Evolutionary conservation across 2,329 filamentous ascomycete genomes (phyloP).

Genomic region (Pezicula rhizophila): DNA sequence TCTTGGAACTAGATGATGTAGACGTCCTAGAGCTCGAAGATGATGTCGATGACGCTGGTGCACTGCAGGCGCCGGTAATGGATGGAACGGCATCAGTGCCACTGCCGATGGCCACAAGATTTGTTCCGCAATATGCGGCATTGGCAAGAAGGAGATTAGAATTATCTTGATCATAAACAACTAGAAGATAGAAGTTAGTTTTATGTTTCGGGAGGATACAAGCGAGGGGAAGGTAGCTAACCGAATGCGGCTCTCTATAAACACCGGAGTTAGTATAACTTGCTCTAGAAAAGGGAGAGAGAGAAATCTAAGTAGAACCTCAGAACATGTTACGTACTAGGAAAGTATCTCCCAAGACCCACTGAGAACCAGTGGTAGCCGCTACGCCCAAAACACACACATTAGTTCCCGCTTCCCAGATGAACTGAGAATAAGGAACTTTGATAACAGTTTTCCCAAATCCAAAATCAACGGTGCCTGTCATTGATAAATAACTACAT

Average conservation of each 20-base stretch:
- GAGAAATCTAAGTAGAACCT: no score
- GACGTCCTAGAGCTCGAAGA: not conserved
- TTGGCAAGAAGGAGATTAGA: slow-evolving; percentile 12
- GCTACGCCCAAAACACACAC: slow-evolving; percentile 6
- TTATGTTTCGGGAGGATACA: not conserved
- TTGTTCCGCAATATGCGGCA: slow-evolving; percentile 12
- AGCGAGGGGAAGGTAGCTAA: not conserved
- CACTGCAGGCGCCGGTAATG: slow-evolving; percentile 7
- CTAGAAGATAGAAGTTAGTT: slow-evolving; percentile 1
- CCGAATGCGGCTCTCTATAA: slow-evolving; percentile 7
- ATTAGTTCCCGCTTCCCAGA: slow-evolving; percentile 6
- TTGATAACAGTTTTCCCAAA: slow-evolving; percentile 12
- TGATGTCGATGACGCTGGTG: slow-evolving; percentile 4
- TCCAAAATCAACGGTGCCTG: slow-evolving; percentile 11
- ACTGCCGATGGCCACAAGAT: slow-evolving; percentile 9
- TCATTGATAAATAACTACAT: slow-evolving; percentile 1
- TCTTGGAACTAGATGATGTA: no score
- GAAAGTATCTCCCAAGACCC: slow-evolving; percentile 13
- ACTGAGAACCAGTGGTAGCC: slow-evolving; percentile 3
- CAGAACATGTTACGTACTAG: not conserved
- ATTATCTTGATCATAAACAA: slow-evolving; percentile 18
- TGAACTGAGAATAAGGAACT: slow-evolving; percentile 12
- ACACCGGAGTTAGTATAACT: no score
- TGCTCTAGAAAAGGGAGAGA: no score
- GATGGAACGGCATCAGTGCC: slow-evolving; percentile 15